Conservation (phyloP, 805 yeast species). For the Lipomyces orientalis region DNA sequence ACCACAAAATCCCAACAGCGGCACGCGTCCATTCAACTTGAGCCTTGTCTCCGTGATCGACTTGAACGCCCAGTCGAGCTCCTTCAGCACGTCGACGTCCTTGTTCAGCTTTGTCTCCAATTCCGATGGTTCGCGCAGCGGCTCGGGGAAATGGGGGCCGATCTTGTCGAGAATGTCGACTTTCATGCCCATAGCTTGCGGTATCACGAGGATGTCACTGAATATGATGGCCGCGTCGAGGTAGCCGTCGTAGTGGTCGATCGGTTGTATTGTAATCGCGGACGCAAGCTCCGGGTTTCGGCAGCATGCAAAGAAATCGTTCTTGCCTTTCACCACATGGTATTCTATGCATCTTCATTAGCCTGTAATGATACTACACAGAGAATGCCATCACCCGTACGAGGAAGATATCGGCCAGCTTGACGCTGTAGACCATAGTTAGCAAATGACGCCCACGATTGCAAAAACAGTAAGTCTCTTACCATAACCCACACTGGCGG, state of each 20-base stretch:
- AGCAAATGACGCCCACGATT: conserved; percentile 8
- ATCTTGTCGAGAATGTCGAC: conserved; percentile 93
- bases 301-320: conserved; percentile 95
- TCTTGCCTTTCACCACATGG: conserved; percentile 80
- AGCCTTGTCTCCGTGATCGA: conserved; percentile 91
- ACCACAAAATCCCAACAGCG: conserved; percentile 93
- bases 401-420: conserved; percentile 84
- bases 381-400: conserved; percentile 26
- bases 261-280: conserved; percentile 93
- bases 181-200: conserved; percentile 97
- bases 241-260: conserved; percentile 84
- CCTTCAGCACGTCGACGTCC: conserved; percentile 73
- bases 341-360: conserved; percentile 64
- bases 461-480: conserved; percentile 39
- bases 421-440: conserved; percentile 60
- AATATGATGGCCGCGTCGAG: conserved; percentile 97
- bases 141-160: conserved; percentile 92
- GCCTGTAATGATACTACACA: conserved; percentile 38
- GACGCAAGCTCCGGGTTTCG: conserved; percentile 93
- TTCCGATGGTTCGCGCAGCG: conserved; percentile 77
- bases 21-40: conserved; percentile 87
- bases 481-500: conserved; percentile 98
- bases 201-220: conserved; percentile 92
- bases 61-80: conserved; percentile 91
- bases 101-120: conserved; percentile 56